phyloP scores from a whole-genome alignment of 306 rosid species.

The Dicorynia guianensis region DNA sequence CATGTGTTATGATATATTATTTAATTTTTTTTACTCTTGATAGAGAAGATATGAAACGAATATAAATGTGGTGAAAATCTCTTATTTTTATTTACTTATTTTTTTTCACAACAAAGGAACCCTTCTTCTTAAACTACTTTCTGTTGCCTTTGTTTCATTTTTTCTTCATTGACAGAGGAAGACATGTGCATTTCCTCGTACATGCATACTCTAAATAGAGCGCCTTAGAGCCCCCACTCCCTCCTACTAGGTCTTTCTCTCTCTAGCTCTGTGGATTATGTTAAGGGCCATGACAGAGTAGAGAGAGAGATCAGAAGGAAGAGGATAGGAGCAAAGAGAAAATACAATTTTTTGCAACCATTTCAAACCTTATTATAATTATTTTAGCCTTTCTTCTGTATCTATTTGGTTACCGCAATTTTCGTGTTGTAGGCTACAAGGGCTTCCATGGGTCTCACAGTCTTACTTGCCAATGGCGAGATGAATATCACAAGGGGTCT shows the following conservation, averaged over 20 bases:
- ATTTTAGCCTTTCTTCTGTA: constrained; percentile 45
- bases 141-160: constrained; percentile 69
- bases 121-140: constrained; percentile 58
- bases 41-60: constrained; percentile 65
- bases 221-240: constrained; percentile 50
- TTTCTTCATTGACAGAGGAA: constrained; percentile 96
- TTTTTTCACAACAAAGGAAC: no score
- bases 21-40: constrained; percentile 63
- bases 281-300: constrained; percentile 43
- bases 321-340: constrained; percentile 53
- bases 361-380: constrained; percentile 57
- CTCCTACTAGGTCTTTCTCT: constrained; percentile 49
- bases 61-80: constrained; percentile 44
- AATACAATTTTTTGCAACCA: constrained; percentile 56
- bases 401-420: no score
- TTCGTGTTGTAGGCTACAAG: no score
- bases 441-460: no score
- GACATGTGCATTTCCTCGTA: constrained; percentile 97
- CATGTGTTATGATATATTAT: constrained; percentile 55
- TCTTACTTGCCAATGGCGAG: no score
- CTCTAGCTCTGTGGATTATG: constrained; percentile 52
- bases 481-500: no score
- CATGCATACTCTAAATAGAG: constrained; percentile 87
- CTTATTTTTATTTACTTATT: no score
- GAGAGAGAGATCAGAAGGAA: constrained; percentile 54